Percentiles rank a stretch among this genome's conserved stretches.
These are phyloP conservation scores for Ogataea angusta DNA, from an alignment of 805 yeast species.

Conservation along the genomic window DNA sequence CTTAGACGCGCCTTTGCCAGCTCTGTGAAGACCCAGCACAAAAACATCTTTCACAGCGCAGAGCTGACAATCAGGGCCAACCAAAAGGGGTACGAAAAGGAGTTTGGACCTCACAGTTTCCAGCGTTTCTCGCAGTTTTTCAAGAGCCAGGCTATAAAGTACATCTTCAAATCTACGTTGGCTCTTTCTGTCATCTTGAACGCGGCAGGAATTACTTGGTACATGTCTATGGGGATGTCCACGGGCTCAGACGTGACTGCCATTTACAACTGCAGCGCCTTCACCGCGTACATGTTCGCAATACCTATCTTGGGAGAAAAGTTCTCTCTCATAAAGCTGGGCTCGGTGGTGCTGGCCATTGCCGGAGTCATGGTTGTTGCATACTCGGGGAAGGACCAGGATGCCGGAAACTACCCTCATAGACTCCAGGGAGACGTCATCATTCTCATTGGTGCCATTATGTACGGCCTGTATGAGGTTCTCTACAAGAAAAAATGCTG, in stretches of 20 bases:
- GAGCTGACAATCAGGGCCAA: slow-evolving; percentile 32
- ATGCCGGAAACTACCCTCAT: slow-evolving; percentile 44
- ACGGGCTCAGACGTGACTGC: slow-evolving; percentile 88
- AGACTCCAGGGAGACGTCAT: slow-evolving; percentile 66
- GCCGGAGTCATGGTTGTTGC: slow-evolving; percentile 78
- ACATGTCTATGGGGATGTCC: slow-evolving; percentile 74
- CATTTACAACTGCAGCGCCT: slow-evolving; percentile 85
- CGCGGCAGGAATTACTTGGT: slow-evolving; percentile 82
- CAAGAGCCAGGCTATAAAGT: slow-evolving; percentile 44
- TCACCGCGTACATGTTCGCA: slow-evolving; percentile 82
- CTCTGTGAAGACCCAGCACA: slow-evolving; percentile 42
- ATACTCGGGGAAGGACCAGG: slow-evolving; percentile 46
- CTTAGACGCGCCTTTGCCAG: slow-evolving; percentile 31
- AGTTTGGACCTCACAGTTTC: slow-evolving; percentile 30
- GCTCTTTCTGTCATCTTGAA: slow-evolving; percentile 58
- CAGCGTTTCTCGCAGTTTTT: slow-evolving; percentile 33
- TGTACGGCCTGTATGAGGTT: slow-evolving; percentile 83
- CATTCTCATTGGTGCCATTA: slow-evolving; percentile 68
- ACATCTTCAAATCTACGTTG: slow-evolving; percentile 43
- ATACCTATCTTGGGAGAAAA: slow-evolving; percentile 67
- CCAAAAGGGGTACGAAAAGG: slow-evolving; percentile 31
- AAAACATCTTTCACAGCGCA: slow-evolving; percentile 38
- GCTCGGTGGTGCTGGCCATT: slow-evolving; percentile 69
- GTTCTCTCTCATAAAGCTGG: slow-evolving; percentile 58
- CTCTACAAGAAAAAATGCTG: slow-evolving; percentile 73